phyloP scores from a whole-genome alignment of 352 stramenopile genomes.

The Plasmopara viticola region DNA sequence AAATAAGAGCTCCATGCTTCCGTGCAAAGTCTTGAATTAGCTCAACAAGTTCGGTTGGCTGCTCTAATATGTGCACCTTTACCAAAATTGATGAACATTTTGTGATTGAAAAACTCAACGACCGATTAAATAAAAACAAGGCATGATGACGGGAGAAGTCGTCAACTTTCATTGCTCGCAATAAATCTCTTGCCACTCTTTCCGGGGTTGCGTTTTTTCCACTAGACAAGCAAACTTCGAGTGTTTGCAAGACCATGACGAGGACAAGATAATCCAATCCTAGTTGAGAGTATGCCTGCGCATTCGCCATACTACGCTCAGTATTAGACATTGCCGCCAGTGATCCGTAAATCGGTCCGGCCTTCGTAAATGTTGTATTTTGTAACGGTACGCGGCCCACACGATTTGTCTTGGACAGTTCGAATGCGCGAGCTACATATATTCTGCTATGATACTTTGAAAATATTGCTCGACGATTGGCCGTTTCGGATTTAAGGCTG shows the following conservation, averaged over 20 bases:
- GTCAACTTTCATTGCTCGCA: conserved; percentile 80
- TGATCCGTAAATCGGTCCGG: conserved; percentile 18
- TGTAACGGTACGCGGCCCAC: conserved; percentile 42
- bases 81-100: conserved; percentile 85
- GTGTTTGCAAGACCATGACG: conserved; percentile 64
- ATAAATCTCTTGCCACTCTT: conserved; percentile 58
- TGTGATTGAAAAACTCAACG: conserved; percentile 75
- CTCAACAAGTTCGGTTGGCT: conserved; percentile 80
- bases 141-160: conserved; percentile 83
- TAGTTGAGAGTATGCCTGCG: conserved; percentile 71
- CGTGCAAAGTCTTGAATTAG: conserved; percentile 81
- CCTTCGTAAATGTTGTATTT: conserved; percentile 21
- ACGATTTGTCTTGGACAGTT: conserved; percentile 71
- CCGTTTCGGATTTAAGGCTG: conserved; percentile 79
- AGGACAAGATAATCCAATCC: conserved; percentile 80
- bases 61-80: conserved; percentile 82
- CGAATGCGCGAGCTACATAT: conserved; percentile 78
- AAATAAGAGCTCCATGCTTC: conserved; percentile 77
- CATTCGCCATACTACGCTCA: conserved; percentile 72
- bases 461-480: conserved; percentile 79
- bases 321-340: conserved; percentile 41
- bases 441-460: conserved; percentile 78
- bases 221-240: conserved; percentile 81
- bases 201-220: conserved; percentile 82
- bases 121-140: conserved; percentile 82